Evolutionary conservation across 805 yeast species (phyloP), one percentile per base, ranked within the genome.

Genomic region (Ogataea minuta): DNA sequence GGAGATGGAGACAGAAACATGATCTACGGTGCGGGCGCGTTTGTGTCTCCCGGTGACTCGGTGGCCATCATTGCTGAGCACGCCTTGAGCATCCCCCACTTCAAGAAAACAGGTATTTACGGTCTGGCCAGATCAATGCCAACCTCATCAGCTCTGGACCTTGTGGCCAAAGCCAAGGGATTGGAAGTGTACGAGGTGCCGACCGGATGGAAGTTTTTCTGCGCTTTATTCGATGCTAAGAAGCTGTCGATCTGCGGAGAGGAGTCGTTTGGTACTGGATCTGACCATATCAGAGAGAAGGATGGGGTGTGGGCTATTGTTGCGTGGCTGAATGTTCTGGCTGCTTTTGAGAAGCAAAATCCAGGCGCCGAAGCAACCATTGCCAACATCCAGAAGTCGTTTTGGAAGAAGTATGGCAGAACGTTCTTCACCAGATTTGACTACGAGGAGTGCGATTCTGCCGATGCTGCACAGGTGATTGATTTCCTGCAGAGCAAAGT

Each of bases 1-100:
- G 99, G 99, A 64, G 99, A 91, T 56, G 99, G 99, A 63, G 99
- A 91, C 62, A 80, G 99, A 68, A 91, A 91, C 64, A 91, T 91
- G 99, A 91, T 91, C 57, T 93, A 93, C 63, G 99, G 99, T 44
- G 88, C 87, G 28, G 84, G 84, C 32, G 77, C 97, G 2, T 91
- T 91, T 64, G 98, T 91, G 10, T 89, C 97, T 1, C 99, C 99
- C 7, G 98, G 99, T 60, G 99, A 91, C 64, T 85, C 95, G 4
- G 98, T 91, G 23, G 98, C 99, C 29, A 91, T 91, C 51, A 91
- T 91, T 60, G 90, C 97, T 12, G 97, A 93, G 67, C 85, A 91
- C 57, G 93, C 96, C 11, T 77, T 74, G 50, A 65, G 71, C 40
- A 91, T 91, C 52, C 99, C 99, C n/a, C 93, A 90, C 67, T 91